Evolutionary conservation across 306 rosid species (phyloP), one percentile per base, ranked within the genome.

Genomic region (Cicer bijugum): DNA sequence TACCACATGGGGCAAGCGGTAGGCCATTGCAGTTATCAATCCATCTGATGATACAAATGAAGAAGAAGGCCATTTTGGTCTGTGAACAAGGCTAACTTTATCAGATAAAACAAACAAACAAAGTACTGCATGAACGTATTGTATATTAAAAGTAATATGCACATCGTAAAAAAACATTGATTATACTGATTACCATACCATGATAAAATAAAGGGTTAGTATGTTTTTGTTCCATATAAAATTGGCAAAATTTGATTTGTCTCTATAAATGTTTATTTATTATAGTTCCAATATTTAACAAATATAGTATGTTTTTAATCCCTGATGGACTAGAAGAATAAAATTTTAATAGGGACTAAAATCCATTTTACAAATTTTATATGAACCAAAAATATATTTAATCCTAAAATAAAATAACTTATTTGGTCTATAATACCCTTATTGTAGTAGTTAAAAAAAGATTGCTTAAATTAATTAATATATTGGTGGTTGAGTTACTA

Each of bases 61-160:
- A 74, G 97, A 83, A 69, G 97, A 85, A 76, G 99, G 99, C 99
- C 99, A 94, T 77, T 91, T 94, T 28, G 99, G 99, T 87, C 99
- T 94, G 86, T 46, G 82, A 74, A 80, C 69, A 78, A 47, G 62
- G 16, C 55, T 48, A 80, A 66, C 67, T 62, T 57, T 40, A 75
- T 85, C 68, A 86, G 88, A 86, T 74, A 79, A 75, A 70, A 37
- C 63, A 71, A 56, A 59, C 39, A 57, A 53, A 60, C 58, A 35
- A 16, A 69, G 57, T 43, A 78, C 12, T 44, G 48, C 75, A 42
- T n/a, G 48, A 64, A 66, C 43, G 72, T 9, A 39, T 28, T 39
- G 50, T 56, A 64, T 68, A 57, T 42, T 40, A 64, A 64, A 39
- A 35, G 69, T 15, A 63, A 61, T 12, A n/a, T 9, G 11, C 14